Percentiles rank a stretch among this genome's conserved stretches.
These are phyloP conservation scores for Fraxinus xanthoxyloides DNA, from an alignment of 305 asterid species.

Conservation along the genomic window DNA sequence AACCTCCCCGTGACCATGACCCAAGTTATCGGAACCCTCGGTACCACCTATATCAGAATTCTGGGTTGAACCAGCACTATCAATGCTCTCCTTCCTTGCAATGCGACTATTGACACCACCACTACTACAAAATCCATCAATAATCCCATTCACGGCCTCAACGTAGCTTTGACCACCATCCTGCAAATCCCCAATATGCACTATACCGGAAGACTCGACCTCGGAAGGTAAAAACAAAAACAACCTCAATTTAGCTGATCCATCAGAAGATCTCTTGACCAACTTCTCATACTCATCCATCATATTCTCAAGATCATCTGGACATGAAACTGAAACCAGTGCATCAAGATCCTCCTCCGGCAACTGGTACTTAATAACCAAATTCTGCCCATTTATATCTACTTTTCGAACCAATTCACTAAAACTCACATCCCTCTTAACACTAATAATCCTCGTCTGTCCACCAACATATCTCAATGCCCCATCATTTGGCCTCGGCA, in stretches of 20 bases:
- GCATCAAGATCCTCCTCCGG: constrained; percentile 98
- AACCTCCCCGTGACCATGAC: constrained; percentile 42
- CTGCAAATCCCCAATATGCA: constrained; percentile 53
- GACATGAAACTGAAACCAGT: constrained; percentile 83
- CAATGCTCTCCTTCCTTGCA: constrained; percentile 66
- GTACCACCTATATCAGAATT: constrained; percentile 59
- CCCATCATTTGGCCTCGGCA: constrained; percentile 89
- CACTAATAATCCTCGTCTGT: constrained; percentile 78
- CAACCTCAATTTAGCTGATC: constrained; percentile 85
- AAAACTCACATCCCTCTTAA: constrained; percentile 60
- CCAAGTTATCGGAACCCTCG: constrained; percentile 54
- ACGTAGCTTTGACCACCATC: constrained; percentile 79
- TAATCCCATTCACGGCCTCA: constrained; percentile 86
- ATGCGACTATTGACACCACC: constrained; percentile 27
- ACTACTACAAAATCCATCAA: constrained; percentile 43
- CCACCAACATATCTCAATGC: constrained; percentile 94
- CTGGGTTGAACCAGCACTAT: constrained; percentile 67
- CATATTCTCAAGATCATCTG: constrained; percentile 97
- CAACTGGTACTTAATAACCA: constrained; percentile 84
- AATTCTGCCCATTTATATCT: constrained; percentile 52
- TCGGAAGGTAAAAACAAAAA: constrained; percentile 81
- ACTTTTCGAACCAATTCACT: constrained; percentile 60
- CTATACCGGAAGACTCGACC: constrained; percentile 46
- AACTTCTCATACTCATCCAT: constrained; percentile 92
- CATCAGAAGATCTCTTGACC: constrained; percentile 68